Conservation (phyloP, 1,139 yeast species). For the Nakaseomyces glabratus region DNA sequence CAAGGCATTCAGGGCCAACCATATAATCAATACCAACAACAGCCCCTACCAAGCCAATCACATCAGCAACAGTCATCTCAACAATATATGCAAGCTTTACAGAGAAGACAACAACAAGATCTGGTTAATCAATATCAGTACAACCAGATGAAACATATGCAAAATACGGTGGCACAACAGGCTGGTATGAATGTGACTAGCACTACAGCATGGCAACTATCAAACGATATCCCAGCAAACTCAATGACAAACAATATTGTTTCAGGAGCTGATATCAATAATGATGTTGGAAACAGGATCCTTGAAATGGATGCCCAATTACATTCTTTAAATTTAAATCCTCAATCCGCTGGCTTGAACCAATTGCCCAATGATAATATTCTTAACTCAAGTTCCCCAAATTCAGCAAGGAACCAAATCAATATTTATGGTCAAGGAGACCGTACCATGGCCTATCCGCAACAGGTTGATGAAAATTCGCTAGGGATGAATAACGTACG, state of each 20-base stretch:
- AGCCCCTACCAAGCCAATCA: conserved; percentile 22
- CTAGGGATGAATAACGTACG: conserved; percentile 5
- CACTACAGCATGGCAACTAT: not conserved
- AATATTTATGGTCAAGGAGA: too few species aligned
- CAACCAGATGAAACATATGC: not conserved
- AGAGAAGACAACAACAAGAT: conserved; percentile 6
- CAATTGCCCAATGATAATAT: conserved; percentile 1
- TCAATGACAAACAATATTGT: not conserved
- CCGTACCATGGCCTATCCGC: not conserved
- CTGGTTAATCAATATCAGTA: conserved; percentile 3
- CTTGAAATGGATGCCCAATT: conserved; percentile 4
- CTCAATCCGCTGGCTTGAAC: not conserved
- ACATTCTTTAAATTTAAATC: conserved; percentile 1
- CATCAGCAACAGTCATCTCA: conserved; percentile 15
- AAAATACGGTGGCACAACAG: not conserved
- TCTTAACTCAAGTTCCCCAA: not conserved
- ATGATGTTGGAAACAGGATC: not conserved
- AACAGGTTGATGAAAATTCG: conserved; percentile 1
- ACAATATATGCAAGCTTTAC: conserved; percentile 8
- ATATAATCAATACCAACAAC: conserved; percentile 18
- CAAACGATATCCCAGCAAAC: too few species aligned
- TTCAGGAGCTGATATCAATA: not conserved
- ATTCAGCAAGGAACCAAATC: too few species aligned
- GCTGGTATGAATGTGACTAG: not conserved
- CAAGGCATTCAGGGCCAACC: conserved; percentile 4